phyloP scores from a whole-genome alignment of 1,139 yeast genomes.

The Saccharomyces hybrid region DNA sequence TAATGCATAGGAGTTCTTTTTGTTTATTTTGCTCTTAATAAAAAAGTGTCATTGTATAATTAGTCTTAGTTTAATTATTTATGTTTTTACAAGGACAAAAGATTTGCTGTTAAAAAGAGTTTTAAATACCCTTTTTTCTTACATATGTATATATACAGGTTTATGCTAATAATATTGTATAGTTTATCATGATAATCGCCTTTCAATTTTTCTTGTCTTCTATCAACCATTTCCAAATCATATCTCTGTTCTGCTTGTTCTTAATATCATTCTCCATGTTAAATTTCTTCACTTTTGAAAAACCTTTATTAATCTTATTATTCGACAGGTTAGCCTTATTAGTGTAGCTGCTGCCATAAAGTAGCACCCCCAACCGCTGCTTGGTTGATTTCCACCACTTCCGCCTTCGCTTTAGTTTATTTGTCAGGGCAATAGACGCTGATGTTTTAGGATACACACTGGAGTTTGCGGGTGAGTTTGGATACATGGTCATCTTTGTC shows the following conservation, averaged over 20 bases:
- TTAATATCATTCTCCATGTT: background rate
- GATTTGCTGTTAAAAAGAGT: background rate
- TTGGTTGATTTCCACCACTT: background rate
- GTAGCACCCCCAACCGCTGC: background rate
- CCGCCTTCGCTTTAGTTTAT: background rate
- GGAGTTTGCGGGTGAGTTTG: constrained; percentile 22
- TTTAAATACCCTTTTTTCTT: background rate
- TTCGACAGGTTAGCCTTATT: background rate
- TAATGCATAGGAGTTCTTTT: background rate
- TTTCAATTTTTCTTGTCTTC: constrained; percentile 42
- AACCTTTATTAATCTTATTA: background rate
- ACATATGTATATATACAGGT: background rate
- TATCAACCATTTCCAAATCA: constrained; percentile 68
- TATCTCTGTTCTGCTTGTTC: constrained; percentile 44
- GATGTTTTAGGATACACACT: background rate
- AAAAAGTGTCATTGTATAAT: background rate
- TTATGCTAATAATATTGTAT: background rate
- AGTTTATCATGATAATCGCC: background rate
- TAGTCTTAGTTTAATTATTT: background rate
- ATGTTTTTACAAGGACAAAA: background rate
- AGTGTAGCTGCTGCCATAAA: background rate
- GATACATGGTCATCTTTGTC: constrained; percentile 38
- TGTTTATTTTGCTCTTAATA: background rate
- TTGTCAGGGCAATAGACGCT: background rate
- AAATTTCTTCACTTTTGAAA: background rate